Evolutionary conservation across 140 eudicot species (phyloP).

Genomic region (Senecio squalidus): DNA sequence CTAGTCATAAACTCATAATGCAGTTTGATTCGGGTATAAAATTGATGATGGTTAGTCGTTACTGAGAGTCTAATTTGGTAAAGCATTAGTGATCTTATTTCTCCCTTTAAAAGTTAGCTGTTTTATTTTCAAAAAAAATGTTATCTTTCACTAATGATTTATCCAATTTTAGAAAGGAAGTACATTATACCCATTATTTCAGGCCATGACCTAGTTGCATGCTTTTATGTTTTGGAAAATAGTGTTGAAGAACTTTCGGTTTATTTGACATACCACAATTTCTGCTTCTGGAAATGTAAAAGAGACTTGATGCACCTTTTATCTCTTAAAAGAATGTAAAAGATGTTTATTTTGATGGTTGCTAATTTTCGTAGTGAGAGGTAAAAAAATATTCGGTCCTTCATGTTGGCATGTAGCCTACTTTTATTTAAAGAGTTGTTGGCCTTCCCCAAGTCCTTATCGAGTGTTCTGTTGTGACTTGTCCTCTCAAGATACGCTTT

Average conservation of each 20-base stretch:
- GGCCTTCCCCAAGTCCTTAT: background rate
- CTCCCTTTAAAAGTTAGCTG: background rate
- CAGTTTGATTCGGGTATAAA: background rate
- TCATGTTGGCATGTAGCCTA: too few species aligned
- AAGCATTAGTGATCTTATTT: conserved; percentile 7
- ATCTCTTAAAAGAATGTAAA: background rate
- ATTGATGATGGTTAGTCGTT: too few species aligned
- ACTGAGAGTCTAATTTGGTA: too few species aligned
- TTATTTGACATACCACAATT: too few species aligned
- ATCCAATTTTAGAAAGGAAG: background rate
- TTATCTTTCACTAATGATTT: background rate
- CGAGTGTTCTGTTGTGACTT: background rate
- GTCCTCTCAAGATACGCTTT: too few species aligned
- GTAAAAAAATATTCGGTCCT: too few species aligned
- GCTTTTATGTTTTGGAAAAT: too few species aligned
- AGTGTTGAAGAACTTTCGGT: too few species aligned
- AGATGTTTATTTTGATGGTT: background rate
- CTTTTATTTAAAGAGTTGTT: background rate
- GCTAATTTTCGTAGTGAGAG: background rate
- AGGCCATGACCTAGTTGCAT: too few species aligned
- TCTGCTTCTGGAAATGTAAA: too few species aligned
- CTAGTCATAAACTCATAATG: background rate
- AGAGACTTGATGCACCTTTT: background rate
- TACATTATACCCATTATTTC: too few species aligned
- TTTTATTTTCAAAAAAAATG: background rate